phyloP scores from a whole-genome alignment of 2,329 filamentous ascomycete species.

The Macrophomina pseudophaseolina region DNA sequence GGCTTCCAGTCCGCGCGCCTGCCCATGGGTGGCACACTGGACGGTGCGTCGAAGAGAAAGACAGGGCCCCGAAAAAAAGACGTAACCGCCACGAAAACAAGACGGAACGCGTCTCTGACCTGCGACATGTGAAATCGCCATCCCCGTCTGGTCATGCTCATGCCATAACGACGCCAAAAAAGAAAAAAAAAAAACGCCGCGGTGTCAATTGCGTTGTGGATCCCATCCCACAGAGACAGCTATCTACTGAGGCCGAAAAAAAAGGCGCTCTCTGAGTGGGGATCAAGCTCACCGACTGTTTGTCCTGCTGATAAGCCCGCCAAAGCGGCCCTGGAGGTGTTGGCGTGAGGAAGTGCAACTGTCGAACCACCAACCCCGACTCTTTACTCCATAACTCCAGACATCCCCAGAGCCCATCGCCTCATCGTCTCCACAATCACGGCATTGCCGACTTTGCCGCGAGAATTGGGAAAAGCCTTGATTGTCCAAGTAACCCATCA shows the following conservation, averaged over 20 bases:
- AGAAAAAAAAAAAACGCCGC: background rate
- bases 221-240: background rate
- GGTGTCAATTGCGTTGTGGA: background rate
- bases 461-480: background rate
- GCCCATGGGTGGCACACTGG: background rate
- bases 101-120: background rate
- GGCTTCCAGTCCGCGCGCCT: background rate
- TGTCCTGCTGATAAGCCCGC: background rate
- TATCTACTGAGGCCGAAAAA: background rate
- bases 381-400: background rate
- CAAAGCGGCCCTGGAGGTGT: background rate
- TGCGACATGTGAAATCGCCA: slow-evolving; percentile 1
- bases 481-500: background rate
- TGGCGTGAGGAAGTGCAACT: no score
- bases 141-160: background rate
- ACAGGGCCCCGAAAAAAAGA: background rate
- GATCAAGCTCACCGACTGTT: background rate
- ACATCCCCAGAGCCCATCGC: background rate
- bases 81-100: slow-evolving; percentile 6
- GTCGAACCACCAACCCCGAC: background rate
- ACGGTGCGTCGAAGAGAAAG: background rate
- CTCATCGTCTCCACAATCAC: background rate
- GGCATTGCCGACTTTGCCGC: no score
- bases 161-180: background rate
- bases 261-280: background rate